Evolutionary conservation across 2,329 filamentous ascomycete genomes (phyloP), one percentile per base, ranked within the genome.

Genomic region (Trichoderma gracile): DNA sequence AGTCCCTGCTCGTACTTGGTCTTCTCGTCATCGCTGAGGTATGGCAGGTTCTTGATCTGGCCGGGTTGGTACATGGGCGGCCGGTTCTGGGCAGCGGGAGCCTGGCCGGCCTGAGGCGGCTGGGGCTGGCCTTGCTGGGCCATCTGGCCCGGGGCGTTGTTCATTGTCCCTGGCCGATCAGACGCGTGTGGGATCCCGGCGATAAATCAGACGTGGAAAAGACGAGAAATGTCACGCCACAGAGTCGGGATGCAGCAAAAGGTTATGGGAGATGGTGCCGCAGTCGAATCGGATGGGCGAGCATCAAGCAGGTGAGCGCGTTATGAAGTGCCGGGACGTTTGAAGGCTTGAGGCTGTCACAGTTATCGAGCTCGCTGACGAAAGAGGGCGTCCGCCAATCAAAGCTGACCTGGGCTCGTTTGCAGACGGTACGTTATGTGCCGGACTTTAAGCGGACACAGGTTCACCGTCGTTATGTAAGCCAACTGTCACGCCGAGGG

Each of bases 1-100:
- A 89, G 76, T 1, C 86, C 86, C 2, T 78, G 74, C 68, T 88
- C 84, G 68, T 88, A 89, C 69, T 86, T 86, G 2, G 69, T 69
- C 69, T 84, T 86, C 64, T 89, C 86, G 1, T 83, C 79, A 1
- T 82, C 77, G 27, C 76, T 81, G 3, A 89, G 76, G 45, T 81
- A 79, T 2, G 76, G 76, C 3, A 87, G 77, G 6, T 67, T 77
- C 40, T 80, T 78, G 73, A 87, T 86, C 59, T 82, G 79, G 42
- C 80, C 78, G 0, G 84, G 83, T 40, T 79, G 77, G 40, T 82
- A 84, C 74, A 84, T 80, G 1, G 78, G 77, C 2, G 73, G 70
- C 10, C 71, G 72, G 64, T 70, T 70, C 62, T 71, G 71, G 23
- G 67, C 69, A 60, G 67, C 60, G 60, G 69, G 57, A 55, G 66